Conservation (phyloP, 192 early-diverging fungal species). For the Cetraspora pellucida region DNA sequence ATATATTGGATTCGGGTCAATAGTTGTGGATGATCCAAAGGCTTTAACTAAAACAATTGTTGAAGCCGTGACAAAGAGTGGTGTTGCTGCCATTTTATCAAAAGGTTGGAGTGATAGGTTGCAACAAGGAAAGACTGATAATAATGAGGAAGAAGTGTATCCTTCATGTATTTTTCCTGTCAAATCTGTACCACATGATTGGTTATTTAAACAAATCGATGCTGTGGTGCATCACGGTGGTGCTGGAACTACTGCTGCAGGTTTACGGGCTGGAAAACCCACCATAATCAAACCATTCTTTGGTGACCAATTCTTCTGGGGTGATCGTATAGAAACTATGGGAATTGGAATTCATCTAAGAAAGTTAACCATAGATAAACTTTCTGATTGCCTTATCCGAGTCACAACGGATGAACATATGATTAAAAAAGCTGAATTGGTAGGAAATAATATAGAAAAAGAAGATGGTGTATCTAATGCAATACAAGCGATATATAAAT, state of each 20-base stretch:
- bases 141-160: conserved; percentile 42
- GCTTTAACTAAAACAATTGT: conserved; percentile 63
- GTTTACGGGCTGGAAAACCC: conserved; percentile 70
- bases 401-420: conserved; percentile 62
- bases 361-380: conserved; percentile 55
- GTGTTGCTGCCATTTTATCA: conserved; percentile 68
- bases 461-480: conserved; percentile 66
- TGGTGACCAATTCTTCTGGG: conserved; percentile 76
- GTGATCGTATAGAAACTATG: conserved; percentile 63
- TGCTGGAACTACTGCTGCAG: conserved; percentile 75
- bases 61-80: conserved; percentile 62
- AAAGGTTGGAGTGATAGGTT: conserved; percentile 72
- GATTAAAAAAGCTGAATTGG: conserved; percentile 46
- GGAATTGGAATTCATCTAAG: conserved; percentile 62
- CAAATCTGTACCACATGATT: conserved; percentile 75
- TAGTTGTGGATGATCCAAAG: conserved; percentile 71
- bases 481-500: conserved; percentile 63
- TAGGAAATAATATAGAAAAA: conserved; percentile 57
- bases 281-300: conserved; percentile 76
- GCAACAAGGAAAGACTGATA: conserved; percentile 39
- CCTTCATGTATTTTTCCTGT: conserved; percentile 59
- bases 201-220: conserved; percentile 67
- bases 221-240: conserved; percentile 81
- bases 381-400: conserved; percentile 51
- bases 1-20: conserved; percentile 82